Base-by-base conservation (phyloP, 768 basidiomycete genomes). In the Mycena kentingensis region DNA sequence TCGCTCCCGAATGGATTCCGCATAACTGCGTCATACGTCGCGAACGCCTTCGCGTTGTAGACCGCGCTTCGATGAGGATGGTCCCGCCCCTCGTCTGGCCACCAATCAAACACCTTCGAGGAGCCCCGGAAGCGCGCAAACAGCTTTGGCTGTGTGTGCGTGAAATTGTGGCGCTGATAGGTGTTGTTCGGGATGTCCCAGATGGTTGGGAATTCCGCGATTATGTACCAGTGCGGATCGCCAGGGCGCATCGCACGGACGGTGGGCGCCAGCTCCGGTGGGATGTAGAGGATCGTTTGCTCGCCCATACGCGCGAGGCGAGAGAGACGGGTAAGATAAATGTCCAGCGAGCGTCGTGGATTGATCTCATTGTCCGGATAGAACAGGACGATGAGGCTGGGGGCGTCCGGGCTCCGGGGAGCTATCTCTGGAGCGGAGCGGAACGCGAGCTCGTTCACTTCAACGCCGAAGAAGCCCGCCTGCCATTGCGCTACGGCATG, bases 81-180 rank as follows among this genome's bases (percentile, higher is more conserved):
- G 37, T 46, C 45, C 21, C 51, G 51, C 53, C 76, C 87, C 62
- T 85, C 86, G 31, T 78, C 87, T 27, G 71, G 68, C 18, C 63
- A 63, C 18, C 83, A 84, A 60, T 63, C 65, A 37, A 71, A 77
- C 66, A 63, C 55, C 36, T 66, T 79, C 21, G 55, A 64, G 49
- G 67, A 63, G 36, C 75, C 73, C 13, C 39, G 29, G 26, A 46
- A 52, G 5, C 36, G 44, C 12, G 12, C 5, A 44, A 52, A 52
- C 15, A 46, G 21, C 2, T 8, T 21, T 3, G 43, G 34, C 44
- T 52, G 51, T 2, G 39, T 15, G 8, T 46, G 26, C 25, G 44
- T 41, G 36, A 52, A 52, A 36, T 52, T 52, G 51, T 52, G 43
- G 2, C 16, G 3, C 29, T 52, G 51, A 26, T 52, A 38, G 6